These are phyloP conservation scores for Termitomyces titanicus DNA, from an alignment of 768 basidiomycete genomes.

Conservation along the genomic window DNA sequence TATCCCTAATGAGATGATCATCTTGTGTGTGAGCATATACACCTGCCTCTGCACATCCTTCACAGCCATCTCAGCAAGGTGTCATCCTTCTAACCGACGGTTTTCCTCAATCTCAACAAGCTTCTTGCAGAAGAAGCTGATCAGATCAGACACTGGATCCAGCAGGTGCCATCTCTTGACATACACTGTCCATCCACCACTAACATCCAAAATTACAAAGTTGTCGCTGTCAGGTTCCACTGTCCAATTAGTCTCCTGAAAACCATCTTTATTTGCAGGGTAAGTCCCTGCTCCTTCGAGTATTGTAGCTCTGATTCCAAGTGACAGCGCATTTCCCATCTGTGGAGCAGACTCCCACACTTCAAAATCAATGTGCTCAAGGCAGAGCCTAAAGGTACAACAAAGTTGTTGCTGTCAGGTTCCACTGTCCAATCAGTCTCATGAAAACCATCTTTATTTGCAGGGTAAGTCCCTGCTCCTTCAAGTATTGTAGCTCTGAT, in stretches of 20 bases:
- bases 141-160: not conserved
- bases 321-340: not conserved
- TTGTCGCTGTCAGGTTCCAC: not conserved
- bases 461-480: no score
- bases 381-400: not conserved
- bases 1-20: not conserved
- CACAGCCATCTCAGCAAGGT: not conserved
- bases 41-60: not conserved
- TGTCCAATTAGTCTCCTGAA: not conserved
- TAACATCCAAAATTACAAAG: not conserved
- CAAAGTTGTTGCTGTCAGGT: no score
- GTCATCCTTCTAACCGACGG: no score
- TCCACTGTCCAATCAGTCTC: no score
- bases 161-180: not conserved
- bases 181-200: not conserved
- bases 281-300: no score
- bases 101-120: not conserved
- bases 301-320: not conserved
- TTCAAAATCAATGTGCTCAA: not conserved
- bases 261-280: not conserved
- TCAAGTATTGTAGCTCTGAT: no score
- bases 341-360: no score
- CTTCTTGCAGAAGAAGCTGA: not conserved
- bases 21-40: no score
- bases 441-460: no score